phyloP scores from a whole-genome alignment of 805 yeast genomes.

The Candida insectalens region DNA sequence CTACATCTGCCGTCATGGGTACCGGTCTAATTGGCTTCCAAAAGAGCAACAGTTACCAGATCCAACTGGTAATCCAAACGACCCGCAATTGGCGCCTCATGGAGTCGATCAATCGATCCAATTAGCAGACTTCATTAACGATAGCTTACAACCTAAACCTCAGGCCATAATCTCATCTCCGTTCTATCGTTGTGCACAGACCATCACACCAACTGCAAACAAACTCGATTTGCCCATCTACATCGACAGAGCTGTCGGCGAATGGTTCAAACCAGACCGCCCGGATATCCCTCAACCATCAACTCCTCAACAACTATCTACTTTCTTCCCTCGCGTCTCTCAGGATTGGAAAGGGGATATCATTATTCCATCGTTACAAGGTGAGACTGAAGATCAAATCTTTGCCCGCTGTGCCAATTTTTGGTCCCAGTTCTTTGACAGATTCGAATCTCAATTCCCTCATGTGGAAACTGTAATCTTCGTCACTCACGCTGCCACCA shows the following conservation, averaged over 20 bases:
- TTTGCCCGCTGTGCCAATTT: slow-evolving; percentile 50
- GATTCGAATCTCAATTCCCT: slow-evolving; percentile 49
- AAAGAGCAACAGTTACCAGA: slow-evolving; percentile 74
- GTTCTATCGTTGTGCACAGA: slow-evolving; percentile 82
- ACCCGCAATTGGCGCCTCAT: slow-evolving; percentile 79
- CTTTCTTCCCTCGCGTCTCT: slow-evolving; percentile 43
- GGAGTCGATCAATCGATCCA: slow-evolving; percentile 86
- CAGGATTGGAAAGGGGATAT: slow-evolving; percentile 37
- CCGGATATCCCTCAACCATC: slow-evolving; percentile 66
- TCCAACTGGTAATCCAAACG: slow-evolving; percentile 87
- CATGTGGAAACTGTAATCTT: slow-evolving; percentile 52
- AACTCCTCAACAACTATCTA: slow-evolving; percentile 32
- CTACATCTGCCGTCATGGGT: slow-evolving; percentile 80
- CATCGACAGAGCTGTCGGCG: slow-evolving; percentile 81
- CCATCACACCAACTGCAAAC: slow-evolving; percentile 62
- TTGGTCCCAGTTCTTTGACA: slow-evolving; percentile 46
- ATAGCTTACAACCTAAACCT: slow-evolving; percentile 42
- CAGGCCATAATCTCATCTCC: slow-evolving; percentile 73
- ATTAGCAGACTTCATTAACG: slow-evolving; percentile 50
- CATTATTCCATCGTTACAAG: slow-evolving; percentile 49
- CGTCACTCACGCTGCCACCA: slow-evolving; percentile 91
- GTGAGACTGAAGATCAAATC: slow-evolving; percentile 71
- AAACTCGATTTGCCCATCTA: slow-evolving; percentile 46
- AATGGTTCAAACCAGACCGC: slow-evolving; percentile 78
- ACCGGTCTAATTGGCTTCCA: slow-evolving; percentile 83